phyloP scores from a whole-genome alignment of 2,329 filamentous ascomycete genomes.

The Fusarium camptoceras region DNA sequence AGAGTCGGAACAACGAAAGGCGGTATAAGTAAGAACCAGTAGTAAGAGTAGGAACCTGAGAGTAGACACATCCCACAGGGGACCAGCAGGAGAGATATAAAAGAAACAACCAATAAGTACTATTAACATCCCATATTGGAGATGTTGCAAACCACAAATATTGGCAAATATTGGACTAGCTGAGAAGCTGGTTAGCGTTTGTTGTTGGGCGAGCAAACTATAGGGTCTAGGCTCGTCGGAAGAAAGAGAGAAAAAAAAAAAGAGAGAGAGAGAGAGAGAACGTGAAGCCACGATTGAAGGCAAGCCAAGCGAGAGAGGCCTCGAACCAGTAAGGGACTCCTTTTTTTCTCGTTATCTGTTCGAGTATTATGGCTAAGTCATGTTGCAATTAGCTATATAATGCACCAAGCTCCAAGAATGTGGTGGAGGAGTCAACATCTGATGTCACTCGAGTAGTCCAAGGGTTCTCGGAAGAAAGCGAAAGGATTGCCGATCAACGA shows the following conservation, averaged over 20 bases:
- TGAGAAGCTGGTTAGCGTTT: conserved; percentile 7
- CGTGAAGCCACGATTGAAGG: not conserved
- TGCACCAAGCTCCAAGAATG: not conserved
- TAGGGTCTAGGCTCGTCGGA: not conserved
- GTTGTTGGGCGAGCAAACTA: not conserved
- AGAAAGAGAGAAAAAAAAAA: conserved; percentile 1
- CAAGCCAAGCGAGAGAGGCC: conserved; percentile 6
- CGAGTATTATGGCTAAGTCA: not conserved
- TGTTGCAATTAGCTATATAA: not conserved
- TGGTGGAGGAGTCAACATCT: conserved; percentile 5
- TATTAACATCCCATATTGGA: not conserved
- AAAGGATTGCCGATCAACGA: conserved; percentile 20
- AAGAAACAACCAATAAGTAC: not conserved
- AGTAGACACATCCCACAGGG: not conserved
- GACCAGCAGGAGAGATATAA: not conserved
- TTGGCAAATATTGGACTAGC: conserved; percentile 16
- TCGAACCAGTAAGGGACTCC: not conserved
- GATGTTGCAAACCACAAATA: not conserved
- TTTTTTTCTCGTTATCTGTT: not conserved
- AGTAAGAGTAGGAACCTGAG: not conserved
- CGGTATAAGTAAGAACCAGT: not conserved
- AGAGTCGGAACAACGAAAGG: not conserved
- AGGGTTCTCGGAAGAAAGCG: conserved; percentile 33
- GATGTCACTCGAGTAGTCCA: conserved; percentile 7
- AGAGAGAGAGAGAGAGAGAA: not conserved